Conservation (phyloP, 1,284 basidiomycete species). For the Trichosporon faecale region DNA sequence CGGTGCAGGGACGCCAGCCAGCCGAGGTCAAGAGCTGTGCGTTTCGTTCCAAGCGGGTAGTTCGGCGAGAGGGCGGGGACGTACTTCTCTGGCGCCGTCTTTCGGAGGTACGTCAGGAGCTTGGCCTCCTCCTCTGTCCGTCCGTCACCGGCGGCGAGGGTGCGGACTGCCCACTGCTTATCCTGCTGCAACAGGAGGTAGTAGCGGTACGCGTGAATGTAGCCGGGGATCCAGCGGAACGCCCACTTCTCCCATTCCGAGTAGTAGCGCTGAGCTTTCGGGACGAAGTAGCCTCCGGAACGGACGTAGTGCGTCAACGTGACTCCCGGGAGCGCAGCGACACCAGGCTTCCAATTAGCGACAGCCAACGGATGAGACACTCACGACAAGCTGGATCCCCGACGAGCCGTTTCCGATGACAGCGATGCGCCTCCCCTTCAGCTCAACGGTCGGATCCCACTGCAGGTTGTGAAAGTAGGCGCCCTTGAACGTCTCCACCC, state of each 20-base stretch:
- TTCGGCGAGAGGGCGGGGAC: constrained; percentile 13
- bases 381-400: constrained; percentile 18
- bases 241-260: constrained; percentile 13
- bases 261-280: constrained; percentile 18
- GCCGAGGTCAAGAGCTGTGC: constrained; percentile 16
- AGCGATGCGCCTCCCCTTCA: constrained; percentile 9
- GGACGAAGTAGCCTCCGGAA: constrained; percentile 18
- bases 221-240: constrained; percentile 20
- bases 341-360: constrained; percentile 13
- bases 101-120: constrained; percentile 13
- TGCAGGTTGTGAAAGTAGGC: constrained; percentile 42
- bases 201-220: not conserved
- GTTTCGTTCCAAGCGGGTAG: constrained; percentile 20
- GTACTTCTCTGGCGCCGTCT: constrained; percentile 19
- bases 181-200: constrained; percentile 12
- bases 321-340: constrained; percentile 10
- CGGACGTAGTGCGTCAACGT: constrained; percentile 21
- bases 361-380: not conserved
- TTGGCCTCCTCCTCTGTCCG: not conserved
- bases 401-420: constrained; percentile 19
- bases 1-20: constrained; percentile 20
- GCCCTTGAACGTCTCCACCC: constrained; percentile 43
- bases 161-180: not conserved
- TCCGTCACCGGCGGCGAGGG: not conserved
- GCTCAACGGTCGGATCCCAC: constrained; percentile 35